Base-by-base conservation (phyloP, 805 yeast genomes). In the Teunomyces tritomae region DNA sequence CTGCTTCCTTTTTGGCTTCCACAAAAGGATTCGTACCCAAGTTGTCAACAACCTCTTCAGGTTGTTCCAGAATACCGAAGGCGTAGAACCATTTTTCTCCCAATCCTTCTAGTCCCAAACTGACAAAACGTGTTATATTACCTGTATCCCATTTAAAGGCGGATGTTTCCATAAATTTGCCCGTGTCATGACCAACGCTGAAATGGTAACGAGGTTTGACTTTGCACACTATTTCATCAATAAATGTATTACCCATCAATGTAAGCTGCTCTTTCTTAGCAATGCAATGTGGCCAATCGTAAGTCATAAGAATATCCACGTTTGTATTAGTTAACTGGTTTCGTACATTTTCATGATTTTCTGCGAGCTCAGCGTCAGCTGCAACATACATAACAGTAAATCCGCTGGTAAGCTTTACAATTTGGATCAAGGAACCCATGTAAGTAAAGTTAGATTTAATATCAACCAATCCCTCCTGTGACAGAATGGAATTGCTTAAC, bases 1-100 rank as follows among this genome's bases (percentile, higher is more conserved):
- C 33, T 6, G 32, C 39, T 32, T 44, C 28, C 14, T 46, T 26
- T 28, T 36, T 47, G 24, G 36, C 49, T 37, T 37, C 16, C 51
- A 34, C 14, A 50, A 49, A 72, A 3, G 78, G 76, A 47, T 71
- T 72, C 17, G 50, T 43, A 7, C 20, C 32, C 28, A 17, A 20
- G 9, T n/a, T 35, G 3, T 42, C 47, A 3, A 45, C 27, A 0
- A 68, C 65, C 3, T 56, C 57, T 1, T 51, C 50, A 4, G 24
- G 24, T 6, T 48, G 41, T 26, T 37, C 17, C 40, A 37, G 40
- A 2, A 61, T 59, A 14, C 62, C 68, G 28, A 87, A 87, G 0
- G 95, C 96, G 67, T 88, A 89, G 51, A 82, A 84, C 91, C 92
- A 89, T 48, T 68, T 66, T 8, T 73, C 72, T 0, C 76, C 76